phyloP scores from a whole-genome alignment of 768 basidiomycete species.

The Boletales sp. region DNA sequence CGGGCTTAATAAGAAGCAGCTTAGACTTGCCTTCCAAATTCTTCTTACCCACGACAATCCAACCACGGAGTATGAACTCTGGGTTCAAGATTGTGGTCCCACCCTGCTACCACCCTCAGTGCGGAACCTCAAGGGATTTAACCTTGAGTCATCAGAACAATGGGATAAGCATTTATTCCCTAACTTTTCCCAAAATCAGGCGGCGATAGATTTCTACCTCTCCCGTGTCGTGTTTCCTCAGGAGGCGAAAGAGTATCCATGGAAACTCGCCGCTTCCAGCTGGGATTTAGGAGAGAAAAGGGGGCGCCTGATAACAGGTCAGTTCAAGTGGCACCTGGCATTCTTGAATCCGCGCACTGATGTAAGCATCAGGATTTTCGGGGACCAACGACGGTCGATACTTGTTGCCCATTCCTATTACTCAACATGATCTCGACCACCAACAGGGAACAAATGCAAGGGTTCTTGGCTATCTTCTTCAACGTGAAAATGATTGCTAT shows the following conservation, averaged over 20 bases:
- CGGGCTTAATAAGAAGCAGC: constrained; percentile 1
- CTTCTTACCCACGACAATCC: neutral
- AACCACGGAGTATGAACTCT: neutral
- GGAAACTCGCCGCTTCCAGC: neutral
- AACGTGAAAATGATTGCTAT: constrained; percentile 40
- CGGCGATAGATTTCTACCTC: constrained; percentile 7
- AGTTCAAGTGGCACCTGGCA: neutral
- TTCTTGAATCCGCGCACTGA: too few relatives aligned
- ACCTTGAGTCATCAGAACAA: neutral
- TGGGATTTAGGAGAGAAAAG: neutral
- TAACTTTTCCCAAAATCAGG: neutral
- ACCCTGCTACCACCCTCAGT: neutral
- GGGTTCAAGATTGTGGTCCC: neutral
- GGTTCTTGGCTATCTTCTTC: constrained; percentile 25
- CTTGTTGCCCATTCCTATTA: constrained; percentile 16
- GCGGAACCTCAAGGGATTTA: neutral
- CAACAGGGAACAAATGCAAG: constrained; percentile 33
- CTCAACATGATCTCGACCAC: constrained; percentile 28
- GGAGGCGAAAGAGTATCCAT: neutral
- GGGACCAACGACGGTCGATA: constrained; percentile 52
- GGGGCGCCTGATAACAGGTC: neutral
- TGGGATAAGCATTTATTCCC: neutral
- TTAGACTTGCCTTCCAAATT: neutral
- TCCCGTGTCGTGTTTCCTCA: constrained; percentile 9
- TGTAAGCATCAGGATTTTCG: constrained; percentile 34